phyloP scores from a whole-genome alignment of 2,329 filamentous ascomycete genomes.

The Ceratocystis ficicola region DNA sequence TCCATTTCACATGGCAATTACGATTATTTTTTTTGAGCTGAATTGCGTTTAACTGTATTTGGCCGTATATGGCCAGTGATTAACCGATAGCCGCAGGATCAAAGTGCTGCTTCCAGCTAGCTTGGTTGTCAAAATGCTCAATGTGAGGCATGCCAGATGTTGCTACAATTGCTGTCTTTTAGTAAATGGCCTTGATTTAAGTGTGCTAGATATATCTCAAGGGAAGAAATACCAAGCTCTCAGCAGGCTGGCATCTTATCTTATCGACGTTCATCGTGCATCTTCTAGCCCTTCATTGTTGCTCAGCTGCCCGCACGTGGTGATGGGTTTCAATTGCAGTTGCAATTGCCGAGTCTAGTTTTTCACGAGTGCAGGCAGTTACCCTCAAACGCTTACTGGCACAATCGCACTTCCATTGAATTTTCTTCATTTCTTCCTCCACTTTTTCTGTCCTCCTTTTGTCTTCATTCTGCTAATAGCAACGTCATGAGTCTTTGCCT shows the following conservation, averaged over 20 bases:
- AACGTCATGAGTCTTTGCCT: constrained; percentile 11
- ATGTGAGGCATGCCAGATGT: neutral
- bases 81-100: neutral
- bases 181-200: neutral
- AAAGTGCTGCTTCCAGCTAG: no score
- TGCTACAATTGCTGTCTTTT: neutral
- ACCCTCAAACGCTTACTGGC: neutral
- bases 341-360: constrained; percentile 3
- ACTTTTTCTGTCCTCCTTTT: neutral
- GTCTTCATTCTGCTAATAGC: neutral
- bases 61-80: neutral
- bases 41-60: neutral
- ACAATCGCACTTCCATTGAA: neutral
- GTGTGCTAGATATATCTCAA: neutral
- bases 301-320: neutral
- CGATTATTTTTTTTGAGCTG: neutral
- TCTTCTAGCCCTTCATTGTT: neutral
- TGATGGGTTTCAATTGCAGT: neutral
- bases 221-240: neutral
- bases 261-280: neutral
- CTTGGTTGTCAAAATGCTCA: no score
- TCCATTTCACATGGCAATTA: neutral
- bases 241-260: neutral
- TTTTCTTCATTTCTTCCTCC: neutral
- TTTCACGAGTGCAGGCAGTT: neutral